Conservation (phyloP, 2,329 filamentous ascomycete species). For the Pseudonectria foliicola region DNA sequence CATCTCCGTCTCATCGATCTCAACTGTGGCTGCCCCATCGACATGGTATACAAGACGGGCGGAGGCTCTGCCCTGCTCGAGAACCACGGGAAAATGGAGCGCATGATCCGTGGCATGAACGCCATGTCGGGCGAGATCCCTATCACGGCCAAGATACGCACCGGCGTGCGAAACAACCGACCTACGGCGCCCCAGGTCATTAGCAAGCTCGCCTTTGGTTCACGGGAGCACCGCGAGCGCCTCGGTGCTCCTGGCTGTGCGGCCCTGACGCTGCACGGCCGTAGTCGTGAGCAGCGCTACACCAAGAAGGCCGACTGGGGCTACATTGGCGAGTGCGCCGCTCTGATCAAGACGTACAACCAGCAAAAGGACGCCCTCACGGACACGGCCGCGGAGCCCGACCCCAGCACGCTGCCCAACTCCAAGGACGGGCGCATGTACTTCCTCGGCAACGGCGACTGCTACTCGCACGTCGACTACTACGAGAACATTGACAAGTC, state of each 20-base stretch:
- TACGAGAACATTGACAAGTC: slow-evolving; percentile 67
- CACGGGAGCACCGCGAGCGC: slow-evolving; percentile 61
- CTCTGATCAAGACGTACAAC: slow-evolving; percentile 75
- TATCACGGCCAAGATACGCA: slow-evolving; percentile 91
- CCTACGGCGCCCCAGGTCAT: slow-evolving; percentile 77
- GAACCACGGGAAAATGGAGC: slow-evolving; percentile 77
- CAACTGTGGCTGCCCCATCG: slow-evolving; percentile 96
- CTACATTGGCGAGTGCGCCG: slow-evolving; percentile 86
- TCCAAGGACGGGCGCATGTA: slow-evolving; percentile 63
- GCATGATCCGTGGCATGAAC: slow-evolving; percentile 95
- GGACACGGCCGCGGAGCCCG: slow-evolving; percentile 74
- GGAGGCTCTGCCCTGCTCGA: slow-evolving; percentile 92
- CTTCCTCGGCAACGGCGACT: slow-evolving; percentile 95
- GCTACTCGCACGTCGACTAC: slow-evolving; percentile 89
- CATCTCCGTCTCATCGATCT: slow-evolving; percentile 85
- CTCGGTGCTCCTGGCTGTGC: slow-evolving; percentile 77
- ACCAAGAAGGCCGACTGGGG: slow-evolving; percentile 87
- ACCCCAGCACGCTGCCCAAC: slow-evolving; percentile 65
- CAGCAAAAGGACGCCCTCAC: slow-evolving; percentile 55
- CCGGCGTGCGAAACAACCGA: slow-evolving; percentile 72
- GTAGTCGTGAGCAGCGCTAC: slow-evolving; percentile 91
- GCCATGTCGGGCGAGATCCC: slow-evolving; percentile 83
- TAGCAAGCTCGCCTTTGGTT: slow-evolving; percentile 75
- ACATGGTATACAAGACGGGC: slow-evolving; percentile 81
- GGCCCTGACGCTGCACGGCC: slow-evolving; percentile 90